Evolutionary conservation across 164 flowering plant species (phyloP), one percentile per base, ranked within the genome.

Genomic region (Dillenia suffruticosa): DNA sequence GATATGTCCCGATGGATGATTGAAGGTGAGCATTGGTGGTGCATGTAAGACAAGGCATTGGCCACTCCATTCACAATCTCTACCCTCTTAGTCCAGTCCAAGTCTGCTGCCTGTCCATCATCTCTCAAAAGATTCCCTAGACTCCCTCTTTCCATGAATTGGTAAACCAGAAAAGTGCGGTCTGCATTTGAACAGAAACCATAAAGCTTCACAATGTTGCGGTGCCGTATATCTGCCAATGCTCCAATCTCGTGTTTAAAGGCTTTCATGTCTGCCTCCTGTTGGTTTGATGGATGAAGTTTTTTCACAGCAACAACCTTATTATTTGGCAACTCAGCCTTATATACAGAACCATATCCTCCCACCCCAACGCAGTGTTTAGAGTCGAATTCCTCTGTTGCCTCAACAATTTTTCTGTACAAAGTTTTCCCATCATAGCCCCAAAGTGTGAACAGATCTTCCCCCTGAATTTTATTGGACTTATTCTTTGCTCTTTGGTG

Each of bases 1-100:
- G 57, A 12, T 11, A 63, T 9, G 14, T 63, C 65, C 11, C 65
- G 14, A 15, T 63, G 65, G 44, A 63, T 46, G 58, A 54, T 45
- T 7, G 58, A 58, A 5, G 49, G 58, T 1, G 10, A 32, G 45
- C 65, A 62, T 8, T 40, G 57, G 45, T 62, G 65, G n/a, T 62
- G 65, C 58, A 63, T 52, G 58, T 63, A 54, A 2, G 49, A 15
- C 12, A 53, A 54, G 10, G 58, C 65, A 10, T 45, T 19, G 3
- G 58, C 49, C 9, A 54, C 12, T 10, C 50, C 51, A 9, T 13
- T 44, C 4, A 63, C 24, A 13, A 54, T 9, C 5, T 14, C 44
- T 40, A 52, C 49, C 58, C 49, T 3, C 13, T 19, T 46, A n/a
- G 6, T 43, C 65, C 65, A 54, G 12, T 44, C 58, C 1, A 63